Evolutionary conservation across 2,329 filamentous ascomycete species (phyloP).

Genomic region (Massarina eburnea): DNA sequence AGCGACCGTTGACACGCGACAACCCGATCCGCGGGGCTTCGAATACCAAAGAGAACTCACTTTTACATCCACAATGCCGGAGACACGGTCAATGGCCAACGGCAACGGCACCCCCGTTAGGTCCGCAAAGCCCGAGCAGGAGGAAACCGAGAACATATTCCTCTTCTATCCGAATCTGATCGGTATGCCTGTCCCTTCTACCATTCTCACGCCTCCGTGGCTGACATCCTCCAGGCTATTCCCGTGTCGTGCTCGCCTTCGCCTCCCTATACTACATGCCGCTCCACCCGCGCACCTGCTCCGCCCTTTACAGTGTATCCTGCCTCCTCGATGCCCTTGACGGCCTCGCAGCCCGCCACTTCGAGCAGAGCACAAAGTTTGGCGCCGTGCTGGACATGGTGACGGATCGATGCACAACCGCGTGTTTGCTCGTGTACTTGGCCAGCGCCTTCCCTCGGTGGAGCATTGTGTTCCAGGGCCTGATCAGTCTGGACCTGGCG

Average conservation of each 20-base stretch:
- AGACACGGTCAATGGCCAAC: slow-evolving; percentile 19
- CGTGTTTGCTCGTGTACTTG: slow-evolving; percentile 91
- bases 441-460: slow-evolving; percentile 92
- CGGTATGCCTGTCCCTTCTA: slow-evolving; percentile 38
- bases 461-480: slow-evolving; percentile 88
- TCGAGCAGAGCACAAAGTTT: slow-evolving; percentile 92
- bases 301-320: slow-evolving; percentile 85
- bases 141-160: slow-evolving; percentile 56
- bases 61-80: slow-evolving; percentile 24
- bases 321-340: slow-evolving; percentile 95
- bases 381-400: slow-evolving; percentile 99
- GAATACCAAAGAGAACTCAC: too few species aligned
- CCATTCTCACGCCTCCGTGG: background rate
- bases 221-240: slow-evolving; percentile 47
- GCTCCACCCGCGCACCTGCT: slow-evolving; percentile 93
- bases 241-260: slow-evolving; percentile 63
- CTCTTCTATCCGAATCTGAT: slow-evolving; percentile 57
- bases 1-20: too few species aligned
- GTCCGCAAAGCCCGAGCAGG: slow-evolving; percentile 19
- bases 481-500: slow-evolving; percentile 90
- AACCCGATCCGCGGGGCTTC: too few species aligned
- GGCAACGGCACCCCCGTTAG: slow-evolving; percentile 29
- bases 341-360: slow-evolving; percentile 82
- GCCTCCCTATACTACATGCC: slow-evolving; percentile 99
- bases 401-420: slow-evolving; percentile 94